Evolutionary conservation across 805 yeast species (phyloP).

Genomic region (Teunomyces kruisii): DNA sequence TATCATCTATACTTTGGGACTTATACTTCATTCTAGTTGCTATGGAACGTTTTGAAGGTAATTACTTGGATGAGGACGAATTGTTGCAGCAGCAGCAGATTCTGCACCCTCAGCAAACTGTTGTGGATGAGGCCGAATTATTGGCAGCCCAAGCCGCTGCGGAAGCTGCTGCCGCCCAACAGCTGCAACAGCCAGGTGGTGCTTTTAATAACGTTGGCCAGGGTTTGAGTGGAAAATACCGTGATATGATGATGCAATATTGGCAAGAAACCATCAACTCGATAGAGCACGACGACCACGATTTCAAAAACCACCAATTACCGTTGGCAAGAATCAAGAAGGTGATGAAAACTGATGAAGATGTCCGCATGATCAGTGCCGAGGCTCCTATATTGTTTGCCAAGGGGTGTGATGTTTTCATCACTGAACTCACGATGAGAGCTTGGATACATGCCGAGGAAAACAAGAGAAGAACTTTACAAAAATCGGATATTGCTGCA

Average conservation of each 20-base stretch:
- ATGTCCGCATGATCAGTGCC: conserved; percentile 95
- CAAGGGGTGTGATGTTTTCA: conserved; percentile 95
- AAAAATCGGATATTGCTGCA: conserved; percentile 91
- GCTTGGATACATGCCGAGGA: conserved; percentile 99
- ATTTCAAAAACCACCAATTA: conserved; percentile 89
- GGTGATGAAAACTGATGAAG: conserved; percentile 97
- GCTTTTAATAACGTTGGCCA: conserved; percentile 91
- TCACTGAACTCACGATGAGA: conserved; percentile 95
- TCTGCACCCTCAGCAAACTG: conserved; percentile 9
- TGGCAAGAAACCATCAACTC: conserved; percentile 96
- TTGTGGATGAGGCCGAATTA: conserved; percentile 28
- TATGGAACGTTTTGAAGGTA: conserved; percentile 28
- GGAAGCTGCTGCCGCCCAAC: conserved; percentile 47
- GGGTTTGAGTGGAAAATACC: conserved; percentile 76
- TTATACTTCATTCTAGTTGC: not conserved
- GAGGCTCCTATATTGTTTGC: conserved; percentile 98
- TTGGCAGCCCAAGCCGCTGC: conserved; percentile 49
- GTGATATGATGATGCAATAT: conserved; percentile 89
- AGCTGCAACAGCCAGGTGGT: conserved; percentile 52
- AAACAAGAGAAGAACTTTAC: conserved; percentile 90
- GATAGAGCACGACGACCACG: conserved; percentile 85
- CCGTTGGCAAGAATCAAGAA: conserved; percentile 96
- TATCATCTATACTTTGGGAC: not conserved
- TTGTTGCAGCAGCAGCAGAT: conserved; percentile 18
- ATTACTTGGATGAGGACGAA: conserved; percentile 30